Evolutionary conservation across 108 stramenopile genomes (phyloP).

Genomic region (Skeletonema costatum): DNA sequence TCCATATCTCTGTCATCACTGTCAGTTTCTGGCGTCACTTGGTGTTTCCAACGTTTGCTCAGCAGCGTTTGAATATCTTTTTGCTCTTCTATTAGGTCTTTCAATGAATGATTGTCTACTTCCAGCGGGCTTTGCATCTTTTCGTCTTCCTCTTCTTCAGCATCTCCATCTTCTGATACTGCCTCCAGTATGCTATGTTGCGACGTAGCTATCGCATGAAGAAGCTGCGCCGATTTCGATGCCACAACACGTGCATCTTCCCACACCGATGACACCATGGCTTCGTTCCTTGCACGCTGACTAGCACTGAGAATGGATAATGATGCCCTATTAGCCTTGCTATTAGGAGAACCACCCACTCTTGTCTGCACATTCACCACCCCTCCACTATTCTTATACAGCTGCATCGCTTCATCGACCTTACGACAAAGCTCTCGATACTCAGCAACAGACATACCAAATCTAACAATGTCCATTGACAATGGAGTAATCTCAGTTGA

Average conservation of each 20-base stretch:
- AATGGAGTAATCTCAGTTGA: conserved; percentile 3
- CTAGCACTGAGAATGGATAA: neutral
- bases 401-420: conserved; percentile 16
- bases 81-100: conserved; percentile 30
- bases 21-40: neutral
- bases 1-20: neutral
- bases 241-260: conserved; percentile 43
- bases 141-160: neutral
- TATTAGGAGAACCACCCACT: neutral
- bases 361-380: conserved; percentile 30
- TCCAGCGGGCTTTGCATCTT: neutral
- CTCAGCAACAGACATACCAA: conserved; percentile 35
- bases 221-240: conserved; percentile 42
- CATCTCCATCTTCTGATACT: neutral
- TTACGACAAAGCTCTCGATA: conserved; percentile 49
- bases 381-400: conserved; percentile 12
- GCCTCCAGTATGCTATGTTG: conserved; percentile 11
- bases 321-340: neutral
- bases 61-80: conserved; percentile 27
- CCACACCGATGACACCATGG: conserved; percentile 31
- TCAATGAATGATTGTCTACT: conserved; percentile 7
- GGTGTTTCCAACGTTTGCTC: conserved; percentile 26
- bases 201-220: conserved; percentile 31
- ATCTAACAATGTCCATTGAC: conserved; percentile 28
- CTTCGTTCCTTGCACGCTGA: conserved; percentile 9